Conservation (phyloP, 805 yeast genomes). For the Maudiozyma barnettii region DNA sequence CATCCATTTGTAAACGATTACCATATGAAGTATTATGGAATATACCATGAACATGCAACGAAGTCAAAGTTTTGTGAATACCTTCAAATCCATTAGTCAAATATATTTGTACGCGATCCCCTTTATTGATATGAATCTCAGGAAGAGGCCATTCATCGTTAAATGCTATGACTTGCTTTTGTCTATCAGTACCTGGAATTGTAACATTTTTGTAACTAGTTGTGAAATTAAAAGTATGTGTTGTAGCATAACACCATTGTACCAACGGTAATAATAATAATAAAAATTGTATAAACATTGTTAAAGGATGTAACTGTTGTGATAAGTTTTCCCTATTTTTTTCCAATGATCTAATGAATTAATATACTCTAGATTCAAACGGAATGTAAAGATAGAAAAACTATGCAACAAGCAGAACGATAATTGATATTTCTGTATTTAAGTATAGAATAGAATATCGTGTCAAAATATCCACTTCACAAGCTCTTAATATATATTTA, state of each 20-base stretch:
- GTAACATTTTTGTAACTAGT: slow-evolving; percentile 48
- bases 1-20: slow-evolving; percentile 50
- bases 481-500: too few species aligned
- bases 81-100: slow-evolving; percentile 49
- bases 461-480: too few species aligned
- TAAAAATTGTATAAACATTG: too few species aligned
- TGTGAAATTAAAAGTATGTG: slow-evolving; percentile 49
- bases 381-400: too few species aligned
- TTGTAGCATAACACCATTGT: slow-evolving; percentile 14
- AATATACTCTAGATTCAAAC: too few species aligned
- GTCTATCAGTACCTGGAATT: slow-evolving; percentile 56
- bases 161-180: slow-evolving; percentile 53
- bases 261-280: too few species aligned
- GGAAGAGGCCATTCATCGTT: slow-evolving; percentile 71
- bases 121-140: slow-evolving; percentile 50
- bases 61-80: slow-evolving; percentile 29
- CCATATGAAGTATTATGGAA: slow-evolving; percentile 50
- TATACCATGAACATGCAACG: slow-evolving; percentile 74
- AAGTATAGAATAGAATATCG: too few species aligned
- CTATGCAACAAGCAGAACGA: too few species aligned
- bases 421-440: too few species aligned
- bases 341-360: too few species aligned
- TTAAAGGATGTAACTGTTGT: too few species aligned
- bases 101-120: slow-evolving; percentile 51
- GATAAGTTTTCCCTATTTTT: too few species aligned